These are phyloP conservation scores for Falciphora oryzae DNA, from an alignment of 2,329 filamentous ascomycete genomes.

Conservation along the genomic window DNA sequence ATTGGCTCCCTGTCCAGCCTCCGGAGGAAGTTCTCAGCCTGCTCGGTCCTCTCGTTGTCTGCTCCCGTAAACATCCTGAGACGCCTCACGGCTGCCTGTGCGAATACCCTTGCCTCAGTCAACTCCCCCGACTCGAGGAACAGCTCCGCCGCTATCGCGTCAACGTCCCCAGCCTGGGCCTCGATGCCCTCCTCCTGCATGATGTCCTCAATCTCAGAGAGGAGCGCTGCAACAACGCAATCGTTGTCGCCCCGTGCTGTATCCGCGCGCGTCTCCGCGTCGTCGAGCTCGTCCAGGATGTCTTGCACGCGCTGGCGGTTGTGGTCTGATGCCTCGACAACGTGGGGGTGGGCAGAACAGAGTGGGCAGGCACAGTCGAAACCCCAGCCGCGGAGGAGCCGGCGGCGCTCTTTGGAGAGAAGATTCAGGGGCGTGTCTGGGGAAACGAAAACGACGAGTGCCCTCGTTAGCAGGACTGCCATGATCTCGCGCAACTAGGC, in stretches of 20 bases:
- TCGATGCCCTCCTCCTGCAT: slow-evolving; percentile 18
- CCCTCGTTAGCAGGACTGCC: neutral
- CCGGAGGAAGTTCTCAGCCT: neutral
- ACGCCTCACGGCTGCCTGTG: slow-evolving; percentile 7
- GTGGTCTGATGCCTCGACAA: slow-evolving; percentile 16
- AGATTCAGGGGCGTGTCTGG: slow-evolving; percentile 20
- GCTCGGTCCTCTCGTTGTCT: slow-evolving; percentile 8
- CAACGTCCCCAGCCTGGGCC: slow-evolving; percentile 20
- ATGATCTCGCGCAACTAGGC: neutral
- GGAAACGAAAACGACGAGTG: neutral
- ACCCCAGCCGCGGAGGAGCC: slow-evolving; percentile 18
- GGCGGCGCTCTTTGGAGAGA: slow-evolving; percentile 15
- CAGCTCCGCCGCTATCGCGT: slow-evolving; percentile 17
- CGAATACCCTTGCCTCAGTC: slow-evolving; percentile 13
- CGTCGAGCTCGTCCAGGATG: slow-evolving; percentile 16
- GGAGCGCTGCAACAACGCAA: slow-evolving; percentile 10
- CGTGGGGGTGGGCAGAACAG: slow-evolving; percentile 13
- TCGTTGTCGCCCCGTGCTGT: neutral
- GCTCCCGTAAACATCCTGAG: slow-evolving; percentile 1
- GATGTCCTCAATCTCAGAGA: slow-evolving; percentile 16
- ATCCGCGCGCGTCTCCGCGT: slow-evolving; percentile 5
- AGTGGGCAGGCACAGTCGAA: slow-evolving; percentile 20
- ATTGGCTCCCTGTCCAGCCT: neutral
- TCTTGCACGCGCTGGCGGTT: slow-evolving; percentile 18
- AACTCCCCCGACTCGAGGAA: slow-evolving; percentile 16